Evolutionary conservation across 108 stramenopile genomes (phyloP).

Genomic region (Nannochloropsis gaditana): DNA sequence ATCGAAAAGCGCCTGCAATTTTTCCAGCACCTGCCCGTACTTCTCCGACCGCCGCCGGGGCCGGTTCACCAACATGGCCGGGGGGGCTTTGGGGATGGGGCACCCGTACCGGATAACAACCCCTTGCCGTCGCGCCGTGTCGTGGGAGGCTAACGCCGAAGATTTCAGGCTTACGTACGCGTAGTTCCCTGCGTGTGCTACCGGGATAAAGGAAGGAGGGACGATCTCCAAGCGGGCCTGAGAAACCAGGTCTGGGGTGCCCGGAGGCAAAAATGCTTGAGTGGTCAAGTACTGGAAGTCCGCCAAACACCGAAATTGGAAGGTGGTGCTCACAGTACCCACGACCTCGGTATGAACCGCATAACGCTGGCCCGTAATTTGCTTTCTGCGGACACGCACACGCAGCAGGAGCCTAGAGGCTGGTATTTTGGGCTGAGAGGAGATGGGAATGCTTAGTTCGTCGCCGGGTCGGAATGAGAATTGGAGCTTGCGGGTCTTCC

Average conservation of each 20-base stretch:
- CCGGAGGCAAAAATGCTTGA: neutral
- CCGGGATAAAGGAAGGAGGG: neutral
- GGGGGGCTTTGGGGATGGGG: neutral
- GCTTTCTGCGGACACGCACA: neutral
- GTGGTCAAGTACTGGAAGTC: slow-evolving; percentile 15
- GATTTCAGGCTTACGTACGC: neutral
- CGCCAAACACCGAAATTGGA: neutral
- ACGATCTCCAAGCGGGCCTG: slow-evolving; percentile 11
- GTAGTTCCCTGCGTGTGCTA: neutral
- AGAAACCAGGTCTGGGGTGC: neutral
- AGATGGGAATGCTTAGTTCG: slow-evolving; percentile 4
- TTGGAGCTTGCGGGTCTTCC: slow-evolving; percentile 5
- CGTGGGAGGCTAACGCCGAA: neutral
- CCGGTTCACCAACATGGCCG: neutral
- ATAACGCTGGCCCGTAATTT: neutral
- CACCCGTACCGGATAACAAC: neutral
- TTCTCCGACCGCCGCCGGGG: neutral
- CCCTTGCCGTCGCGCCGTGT: slow-evolving; percentile 19
- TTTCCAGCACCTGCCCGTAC: slow-evolving; percentile 14
- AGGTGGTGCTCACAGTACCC: neutral
- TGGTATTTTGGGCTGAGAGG: neutral
- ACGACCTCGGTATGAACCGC: neutral
- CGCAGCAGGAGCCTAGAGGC: neutral
- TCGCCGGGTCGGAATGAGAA: neutral
- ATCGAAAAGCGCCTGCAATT: neutral